Evolutionary conservation across 2,329 filamentous ascomycete species (phyloP).

Genomic region (Monosporascus cannonballus): DNA sequence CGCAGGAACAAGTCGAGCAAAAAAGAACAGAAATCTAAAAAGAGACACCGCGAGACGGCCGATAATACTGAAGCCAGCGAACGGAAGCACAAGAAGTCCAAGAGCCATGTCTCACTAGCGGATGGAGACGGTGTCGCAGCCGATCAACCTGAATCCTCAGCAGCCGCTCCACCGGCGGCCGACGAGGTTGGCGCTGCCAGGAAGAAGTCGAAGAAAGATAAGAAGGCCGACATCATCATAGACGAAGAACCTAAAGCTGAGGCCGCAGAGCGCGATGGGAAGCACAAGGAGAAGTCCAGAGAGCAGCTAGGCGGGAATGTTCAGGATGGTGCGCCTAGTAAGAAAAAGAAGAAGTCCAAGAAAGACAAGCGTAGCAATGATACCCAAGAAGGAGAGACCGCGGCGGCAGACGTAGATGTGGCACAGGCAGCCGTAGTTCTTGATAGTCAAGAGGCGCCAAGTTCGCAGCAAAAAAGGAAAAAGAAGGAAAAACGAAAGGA

Average conservation of each 20-base stretch:
- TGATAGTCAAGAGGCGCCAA: constrained; percentile 1
- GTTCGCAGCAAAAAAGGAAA: background rate
- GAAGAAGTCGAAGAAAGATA: constrained; percentile 18
- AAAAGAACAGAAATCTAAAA: constrained; percentile 15
- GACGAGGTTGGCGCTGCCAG: background rate
- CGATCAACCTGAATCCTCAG: background rate
- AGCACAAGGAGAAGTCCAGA: constrained; percentile 31
- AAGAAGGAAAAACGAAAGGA: constrained; percentile 12
- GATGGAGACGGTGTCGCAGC: background rate
- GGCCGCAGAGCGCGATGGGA: constrained; percentile 34
- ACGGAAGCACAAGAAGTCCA: constrained; percentile 45
- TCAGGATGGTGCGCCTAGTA: constrained; percentile 8
- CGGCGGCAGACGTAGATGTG: constrained; percentile 4
- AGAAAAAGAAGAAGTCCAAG: constrained; percentile 19
- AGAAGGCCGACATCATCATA: constrained; percentile 12
- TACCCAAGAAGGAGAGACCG: constrained; percentile 13
- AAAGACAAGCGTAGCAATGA: constrained; percentile 19
- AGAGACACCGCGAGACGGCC: constrained; percentile 19
- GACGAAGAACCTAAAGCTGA: constrained; percentile 5
- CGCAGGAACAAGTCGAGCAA: constrained; percentile 5
- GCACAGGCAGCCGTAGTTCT: background rate
- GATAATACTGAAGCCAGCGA: constrained; percentile 29
- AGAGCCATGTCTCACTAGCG: constrained; percentile 21
- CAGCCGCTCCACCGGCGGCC: background rate
- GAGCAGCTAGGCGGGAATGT: constrained; percentile 11